Percentiles rank a stretch among this genome's conserved stretches.
These are phyloP conservation scores for Hygrophorus pudorinus DNA, from an alignment of 768 basidiomycete species.

Conservation along the genomic window DNA sequence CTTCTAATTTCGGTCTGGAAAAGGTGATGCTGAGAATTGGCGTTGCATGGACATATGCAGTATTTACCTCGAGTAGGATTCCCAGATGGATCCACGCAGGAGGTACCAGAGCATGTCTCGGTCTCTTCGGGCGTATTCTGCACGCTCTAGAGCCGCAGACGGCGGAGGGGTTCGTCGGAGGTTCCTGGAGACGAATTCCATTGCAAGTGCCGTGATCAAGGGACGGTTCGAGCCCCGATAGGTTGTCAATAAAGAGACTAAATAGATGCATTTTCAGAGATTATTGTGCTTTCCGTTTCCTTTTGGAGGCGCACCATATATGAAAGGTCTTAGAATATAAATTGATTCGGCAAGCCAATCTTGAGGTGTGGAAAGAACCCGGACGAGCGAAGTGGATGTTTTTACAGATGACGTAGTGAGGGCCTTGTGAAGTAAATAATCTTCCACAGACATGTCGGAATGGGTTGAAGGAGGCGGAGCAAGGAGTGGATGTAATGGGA, in stretches of 20 bases:
- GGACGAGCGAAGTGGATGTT: conserved; percentile 57
- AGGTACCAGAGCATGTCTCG: conserved; percentile 78
- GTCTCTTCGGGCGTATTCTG: conserved; percentile 78
- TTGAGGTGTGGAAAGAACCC: conserved; percentile 46
- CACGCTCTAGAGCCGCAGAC: conserved; percentile 54
- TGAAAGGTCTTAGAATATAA: conserved; percentile 63
- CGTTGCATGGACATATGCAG: conserved; percentile 4
- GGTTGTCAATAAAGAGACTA: conserved; percentile 33
- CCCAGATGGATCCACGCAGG: conserved; percentile 80
- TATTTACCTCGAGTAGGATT: conserved; percentile 58
- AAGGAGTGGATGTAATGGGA: conserved; percentile 57
- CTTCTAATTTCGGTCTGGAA: conserved; percentile 66
- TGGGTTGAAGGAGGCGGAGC: conserved; percentile 39
- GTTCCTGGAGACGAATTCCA: conserved; percentile 69
- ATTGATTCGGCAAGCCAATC: conserved; percentile 70
- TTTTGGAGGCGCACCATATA: conserved; percentile 51
- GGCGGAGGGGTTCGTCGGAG: conserved; percentile 59
- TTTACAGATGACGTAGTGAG: conserved; percentile 64
- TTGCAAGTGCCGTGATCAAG: conserved; percentile 47
- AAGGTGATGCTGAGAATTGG: conserved; percentile 3
- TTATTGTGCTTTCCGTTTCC: conserved; percentile 5
- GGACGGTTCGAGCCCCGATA: conserved; percentile 50
- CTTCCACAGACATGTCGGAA: conserved; percentile 56
- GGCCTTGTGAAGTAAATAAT: conserved; percentile 76
- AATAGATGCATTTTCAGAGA: conserved; percentile 8